These are phyloP conservation scores for Globisporangium rhizosaccharum DNA, from an alignment of 352 stramenopile genomes.

Conservation along the genomic window DNA sequence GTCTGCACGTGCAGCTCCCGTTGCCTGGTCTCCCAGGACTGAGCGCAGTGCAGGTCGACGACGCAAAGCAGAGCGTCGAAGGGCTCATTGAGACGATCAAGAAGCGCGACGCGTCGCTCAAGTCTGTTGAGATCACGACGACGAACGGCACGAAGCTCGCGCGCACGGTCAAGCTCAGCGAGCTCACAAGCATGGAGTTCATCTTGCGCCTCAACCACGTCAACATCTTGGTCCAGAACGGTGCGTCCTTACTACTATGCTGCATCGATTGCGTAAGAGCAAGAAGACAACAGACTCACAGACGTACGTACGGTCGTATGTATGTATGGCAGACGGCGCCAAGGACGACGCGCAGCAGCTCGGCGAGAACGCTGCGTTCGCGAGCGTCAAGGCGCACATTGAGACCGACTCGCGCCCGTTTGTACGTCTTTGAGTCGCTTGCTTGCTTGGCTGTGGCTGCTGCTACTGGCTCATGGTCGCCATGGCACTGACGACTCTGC, in stretches of 20 bases:
- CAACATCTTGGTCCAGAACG: constrained; percentile 49
- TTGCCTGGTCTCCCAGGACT: constrained; percentile 50
- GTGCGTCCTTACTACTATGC: constrained; percentile 8
- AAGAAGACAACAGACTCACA: too few relatives aligned
- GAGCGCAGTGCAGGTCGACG: constrained; percentile 36
- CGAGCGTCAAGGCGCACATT: constrained; percentile 54
- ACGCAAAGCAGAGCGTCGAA: constrained; percentile 36
- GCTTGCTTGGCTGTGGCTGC: not conserved
- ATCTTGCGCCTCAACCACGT: constrained; percentile 68
- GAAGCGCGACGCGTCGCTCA: constrained; percentile 45
- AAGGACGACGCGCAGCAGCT: constrained; percentile 24
- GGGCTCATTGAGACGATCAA: constrained; percentile 50
- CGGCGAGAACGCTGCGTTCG: constrained; percentile 55
- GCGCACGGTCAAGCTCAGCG: constrained; percentile 50
- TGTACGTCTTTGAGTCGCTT: constrained; percentile 20
- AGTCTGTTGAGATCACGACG: constrained; percentile 60
- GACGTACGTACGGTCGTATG: not conserved
- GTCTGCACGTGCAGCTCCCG: constrained; percentile 53
- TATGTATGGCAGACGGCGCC: constrained; percentile 16
- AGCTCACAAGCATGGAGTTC: constrained; percentile 64
- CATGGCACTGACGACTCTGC: not conserved
- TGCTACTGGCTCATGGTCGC: not conserved
- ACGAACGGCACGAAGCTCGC: constrained; percentile 62
- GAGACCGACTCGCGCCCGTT: constrained; percentile 50
- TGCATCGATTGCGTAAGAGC: not conserved